Base-by-base conservation (phyloP, 2,329 filamentous ascomycete genomes). In the Myriosclerotinia curreyana region DNA sequence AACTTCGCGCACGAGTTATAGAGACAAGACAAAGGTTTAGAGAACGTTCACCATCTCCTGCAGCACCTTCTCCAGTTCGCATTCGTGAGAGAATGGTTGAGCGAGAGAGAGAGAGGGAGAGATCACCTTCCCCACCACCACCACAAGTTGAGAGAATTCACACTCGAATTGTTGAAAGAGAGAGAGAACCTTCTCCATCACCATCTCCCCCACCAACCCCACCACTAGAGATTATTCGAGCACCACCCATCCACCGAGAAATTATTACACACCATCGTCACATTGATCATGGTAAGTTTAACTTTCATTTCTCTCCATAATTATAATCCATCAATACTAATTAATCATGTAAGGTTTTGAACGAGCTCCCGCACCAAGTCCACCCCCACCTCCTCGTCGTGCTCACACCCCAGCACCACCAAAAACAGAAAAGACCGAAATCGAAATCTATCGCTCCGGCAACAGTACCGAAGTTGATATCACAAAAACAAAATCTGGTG, bases 221-320 rank as follows among this genome's bases (percentile, higher is more conserved):
- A 50, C 66, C 71, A 38, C 86, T 85, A 38, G 82, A 83, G 63
- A 60, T 64, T 52, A 87, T 95, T 71, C 83, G 86, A 50, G 87
- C 88, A 25, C 92, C 92, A 42, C 89, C 88, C 0, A 91, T 96
- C 70, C 90, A 94, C 76, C 86, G 94, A 72, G 91, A 96, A 74
- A 87, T 96, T 65, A 93, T 96, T 69, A 96, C 91, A 55, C 72
- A 74, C 77, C 94, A 95, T 74, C 84, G 88, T 65, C 90, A 94
- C 73, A 89, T 96, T 70, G 90, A 96, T 73, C 91, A 96, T 77
- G 92, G 90, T 91, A 80, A 74, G 86, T 55, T 11, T 48, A 25
- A n/a, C n/a, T 20, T 22, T 25, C 14, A 36, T 14, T n/a, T 36
- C 25, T 11, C 50, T 38, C 40, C 20, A 36, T 22, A n/a, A 48